Evolutionary conservation across 331 rosid genomes (phyloP).

Genomic region (Rosa hybrid): DNA sequence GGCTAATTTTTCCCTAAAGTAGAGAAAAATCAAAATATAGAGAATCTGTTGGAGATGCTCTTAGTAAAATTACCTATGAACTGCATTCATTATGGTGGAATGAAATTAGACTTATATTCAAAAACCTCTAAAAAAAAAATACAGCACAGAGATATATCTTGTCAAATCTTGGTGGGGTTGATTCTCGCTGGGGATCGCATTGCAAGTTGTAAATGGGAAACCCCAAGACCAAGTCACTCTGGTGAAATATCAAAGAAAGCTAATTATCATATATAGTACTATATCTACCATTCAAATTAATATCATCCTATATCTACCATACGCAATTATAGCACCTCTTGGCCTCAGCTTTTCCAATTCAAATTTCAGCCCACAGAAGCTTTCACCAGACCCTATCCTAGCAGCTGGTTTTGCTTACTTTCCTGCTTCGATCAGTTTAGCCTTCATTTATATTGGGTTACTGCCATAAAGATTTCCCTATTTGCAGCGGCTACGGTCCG

Average conservation of each 20-base stretch:
- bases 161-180: constrained; percentile 12
- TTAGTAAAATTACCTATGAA: too few species aligned
- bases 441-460: not conserved
- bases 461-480: not conserved
- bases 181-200: not conserved
- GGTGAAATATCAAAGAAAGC: not conserved
- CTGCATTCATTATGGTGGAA: too few species aligned
- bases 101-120: too few species aligned
- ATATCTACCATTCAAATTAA: not conserved
- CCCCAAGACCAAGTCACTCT: not conserved
- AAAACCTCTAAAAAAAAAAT: too few species aligned
- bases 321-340: constrained; percentile 36
- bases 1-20: too few species aligned
- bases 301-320: constrained; percentile 13
- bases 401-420: constrained; percentile 39
- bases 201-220: not conserved
- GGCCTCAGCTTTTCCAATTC: constrained; percentile 5
- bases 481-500: not conserved
- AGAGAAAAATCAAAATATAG: too few species aligned
- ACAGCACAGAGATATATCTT: not conserved
- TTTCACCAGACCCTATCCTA: constrained; percentile 4
- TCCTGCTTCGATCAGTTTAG: not conserved
- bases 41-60: too few species aligned
- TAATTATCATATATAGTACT: not conserved
- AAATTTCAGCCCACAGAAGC: constrained; percentile 39